These are phyloP conservation scores for Lipomyces sp. DNA, from an alignment of 805 yeast genomes.

Conservation along the genomic window DNA sequence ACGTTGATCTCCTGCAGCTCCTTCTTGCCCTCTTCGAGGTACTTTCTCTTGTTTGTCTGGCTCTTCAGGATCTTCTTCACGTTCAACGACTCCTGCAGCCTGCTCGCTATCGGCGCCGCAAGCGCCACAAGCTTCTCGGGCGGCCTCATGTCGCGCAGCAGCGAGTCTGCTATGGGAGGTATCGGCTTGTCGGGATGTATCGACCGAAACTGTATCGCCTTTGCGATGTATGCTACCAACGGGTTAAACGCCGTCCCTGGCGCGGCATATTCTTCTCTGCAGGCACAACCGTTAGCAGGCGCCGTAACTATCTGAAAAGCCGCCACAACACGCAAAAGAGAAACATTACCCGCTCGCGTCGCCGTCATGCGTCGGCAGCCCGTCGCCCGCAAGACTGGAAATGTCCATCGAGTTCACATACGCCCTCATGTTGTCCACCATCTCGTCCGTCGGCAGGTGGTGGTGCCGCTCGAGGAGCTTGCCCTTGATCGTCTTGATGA, in stretches of 20 bases:
- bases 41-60: conserved; percentile 18
- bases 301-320: no score
- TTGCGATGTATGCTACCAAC: conserved; percentile 28
- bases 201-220: conserved; percentile 36
- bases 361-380: conserved; percentile 22
- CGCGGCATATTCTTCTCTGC: conserved; percentile 26
- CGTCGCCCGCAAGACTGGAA: conserved; percentile 29
- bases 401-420: conserved; percentile 48
- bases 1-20: conserved; percentile 8
- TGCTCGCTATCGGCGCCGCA: conserved; percentile 6
- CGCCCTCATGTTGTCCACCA: conserved; percentile 45
- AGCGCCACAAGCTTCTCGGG: conserved; percentile 13
- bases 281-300: no score
- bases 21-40: conserved; percentile 2
- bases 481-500: conserved; percentile 39
- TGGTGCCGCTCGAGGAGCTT: conserved; percentile 33
- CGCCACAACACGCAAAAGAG: no score
- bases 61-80: conserved; percentile 20
- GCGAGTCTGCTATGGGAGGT: conserved; percentile 2
- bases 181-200: conserved; percentile 35
- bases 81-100: conserved; percentile 4
- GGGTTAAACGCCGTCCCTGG: conserved; percentile 37
- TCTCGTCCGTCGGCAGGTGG: conserved; percentile 41
- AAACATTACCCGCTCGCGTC: conserved; percentile 32
- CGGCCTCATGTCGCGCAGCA: conserved; percentile 1